Conservation (phyloP, 306 rosid species). For the Pyrus betulifolia region DNA sequence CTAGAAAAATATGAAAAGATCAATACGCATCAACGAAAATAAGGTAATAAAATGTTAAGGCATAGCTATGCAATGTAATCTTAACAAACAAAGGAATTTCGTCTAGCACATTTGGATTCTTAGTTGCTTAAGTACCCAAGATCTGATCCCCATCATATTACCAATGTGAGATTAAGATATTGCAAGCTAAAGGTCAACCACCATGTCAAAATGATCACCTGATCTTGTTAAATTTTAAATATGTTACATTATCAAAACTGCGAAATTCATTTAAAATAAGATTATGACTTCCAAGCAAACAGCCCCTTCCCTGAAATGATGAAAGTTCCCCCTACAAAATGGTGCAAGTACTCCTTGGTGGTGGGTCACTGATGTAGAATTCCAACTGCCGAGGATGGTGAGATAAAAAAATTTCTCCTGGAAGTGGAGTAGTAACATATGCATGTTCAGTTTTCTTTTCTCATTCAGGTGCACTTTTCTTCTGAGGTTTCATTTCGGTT, state of each 20-base stretch:
- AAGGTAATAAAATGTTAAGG: not conserved
- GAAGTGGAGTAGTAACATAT: too few relatives aligned
- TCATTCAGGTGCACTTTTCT: not conserved
- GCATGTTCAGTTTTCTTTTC: not conserved
- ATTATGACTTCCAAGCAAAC: too few relatives aligned
- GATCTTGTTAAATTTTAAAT: too few relatives aligned
- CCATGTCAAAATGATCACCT: too few relatives aligned
- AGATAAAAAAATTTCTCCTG: not conserved
- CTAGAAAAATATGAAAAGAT: too few relatives aligned
- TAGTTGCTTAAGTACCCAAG: not conserved
- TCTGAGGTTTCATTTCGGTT: not conserved
- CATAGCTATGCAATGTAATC: too few relatives aligned
- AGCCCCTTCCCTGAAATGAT: too few relatives aligned
- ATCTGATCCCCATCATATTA: not conserved
- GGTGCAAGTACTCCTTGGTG: too few relatives aligned
- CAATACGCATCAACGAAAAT: not conserved
- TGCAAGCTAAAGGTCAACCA: too few relatives aligned
- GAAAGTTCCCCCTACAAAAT: too few relatives aligned
- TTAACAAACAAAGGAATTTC: not conserved
- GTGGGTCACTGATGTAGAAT: not conserved
- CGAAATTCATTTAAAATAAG: too few relatives aligned
- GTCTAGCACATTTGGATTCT: not conserved
- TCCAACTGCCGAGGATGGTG: not conserved
- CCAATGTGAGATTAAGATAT: not conserved
- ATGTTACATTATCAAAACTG: too few relatives aligned